A percentile compares a stretch with the other conserved stretches of the same genome.
Evolutionary conservation across 2,329 filamentous ascomycete genomes (phyloP).

Genomic region (Pseudohalonectria lignicola): DNA sequence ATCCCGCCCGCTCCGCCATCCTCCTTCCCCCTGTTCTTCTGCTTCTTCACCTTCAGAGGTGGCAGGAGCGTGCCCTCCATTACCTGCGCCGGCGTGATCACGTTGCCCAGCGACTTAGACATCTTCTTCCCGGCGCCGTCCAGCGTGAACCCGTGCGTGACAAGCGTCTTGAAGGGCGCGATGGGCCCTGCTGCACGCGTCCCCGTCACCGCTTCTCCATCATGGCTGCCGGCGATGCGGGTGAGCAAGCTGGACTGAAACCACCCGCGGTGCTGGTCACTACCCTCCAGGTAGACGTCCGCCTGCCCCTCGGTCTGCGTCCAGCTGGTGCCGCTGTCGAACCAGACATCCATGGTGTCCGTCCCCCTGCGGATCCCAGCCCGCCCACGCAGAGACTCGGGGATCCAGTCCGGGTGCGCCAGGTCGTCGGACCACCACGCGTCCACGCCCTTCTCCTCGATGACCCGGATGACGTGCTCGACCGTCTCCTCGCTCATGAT

Average conservation of each 20-base stretch:
- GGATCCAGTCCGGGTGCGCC: slow-evolving; percentile 70
- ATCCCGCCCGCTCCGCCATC: neutral
- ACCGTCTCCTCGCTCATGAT: slow-evolving; percentile 72
- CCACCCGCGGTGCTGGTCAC: slow-evolving; percentile 95
- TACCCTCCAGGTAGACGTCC: slow-evolving; percentile 88
- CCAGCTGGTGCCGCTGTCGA: slow-evolving; percentile 96
- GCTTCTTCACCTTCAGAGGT: slow-evolving; percentile 51
- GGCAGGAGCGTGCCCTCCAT: slow-evolving; percentile 74
- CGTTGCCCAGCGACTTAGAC: slow-evolving; percentile 94
- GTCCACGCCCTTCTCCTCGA: slow-evolving; percentile 71
- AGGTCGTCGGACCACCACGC: slow-evolving; percentile 84
- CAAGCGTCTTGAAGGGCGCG: slow-evolving; percentile 75
- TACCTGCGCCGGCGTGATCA: slow-evolving; percentile 69
- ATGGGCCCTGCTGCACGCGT: neutral
- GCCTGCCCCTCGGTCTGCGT: slow-evolving; percentile 44
- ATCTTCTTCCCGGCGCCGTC: slow-evolving; percentile 91
- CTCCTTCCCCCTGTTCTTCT: slow-evolving; percentile 33
- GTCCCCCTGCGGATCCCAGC: slow-evolving; percentile 59
- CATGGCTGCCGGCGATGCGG: slow-evolving; percentile 54
- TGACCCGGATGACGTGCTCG: slow-evolving; percentile 70
- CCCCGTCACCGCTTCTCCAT: neutral
- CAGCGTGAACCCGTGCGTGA: slow-evolving; percentile 91
- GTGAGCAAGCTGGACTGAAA: slow-evolving; percentile 95
- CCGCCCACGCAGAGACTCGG: slow-evolving; percentile 45
- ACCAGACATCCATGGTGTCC: slow-evolving; percentile 99